Conservation (phyloP, 2,329 filamentous ascomycete genomes). For the Aureobasidium sp. region DNA sequence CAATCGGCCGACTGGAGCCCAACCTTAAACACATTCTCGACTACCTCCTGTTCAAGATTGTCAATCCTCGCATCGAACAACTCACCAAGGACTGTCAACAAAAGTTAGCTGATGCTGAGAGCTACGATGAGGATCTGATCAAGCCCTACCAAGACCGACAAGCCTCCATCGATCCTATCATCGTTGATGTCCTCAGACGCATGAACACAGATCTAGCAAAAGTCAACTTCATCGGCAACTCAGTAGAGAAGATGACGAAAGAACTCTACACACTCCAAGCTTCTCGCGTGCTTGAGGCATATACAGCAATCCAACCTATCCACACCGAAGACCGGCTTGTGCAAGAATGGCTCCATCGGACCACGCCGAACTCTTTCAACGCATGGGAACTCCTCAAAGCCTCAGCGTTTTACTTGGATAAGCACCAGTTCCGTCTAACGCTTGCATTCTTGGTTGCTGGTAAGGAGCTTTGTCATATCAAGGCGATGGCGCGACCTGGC, state of each 20-base stretch:
- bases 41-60: conserved; percentile 36
- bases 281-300: neutral
- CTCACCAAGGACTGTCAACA: conserved; percentile 17
- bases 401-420: conserved; percentile 33
- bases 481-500: conserved; percentile 28
- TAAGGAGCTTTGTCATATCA: conserved; percentile 28
- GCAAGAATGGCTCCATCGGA: conserved; percentile 20
- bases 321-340: conserved; percentile 16
- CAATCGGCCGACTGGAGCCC: neutral
- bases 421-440: conserved; percentile 19
- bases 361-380: conserved; percentile 19
- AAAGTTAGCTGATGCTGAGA: neutral
- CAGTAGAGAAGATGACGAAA: neutral
- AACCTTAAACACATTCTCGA: conserved; percentile 51
- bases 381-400: conserved; percentile 42
- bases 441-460: conserved; percentile 37
- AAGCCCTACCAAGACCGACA: neutral
- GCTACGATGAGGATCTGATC: neutral
- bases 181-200: neutral
- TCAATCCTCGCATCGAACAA: conserved; percentile 21
- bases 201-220: neutral
- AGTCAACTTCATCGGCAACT: neutral
- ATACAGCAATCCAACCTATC: conserved; percentile 19
- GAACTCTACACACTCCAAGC: neutral
- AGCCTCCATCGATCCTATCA: neutral